These are phyloP conservation scores for Leucocoprinus leucothites DNA, from an alignment of 768 basidiomycete species.

Conservation along the genomic window DNA sequence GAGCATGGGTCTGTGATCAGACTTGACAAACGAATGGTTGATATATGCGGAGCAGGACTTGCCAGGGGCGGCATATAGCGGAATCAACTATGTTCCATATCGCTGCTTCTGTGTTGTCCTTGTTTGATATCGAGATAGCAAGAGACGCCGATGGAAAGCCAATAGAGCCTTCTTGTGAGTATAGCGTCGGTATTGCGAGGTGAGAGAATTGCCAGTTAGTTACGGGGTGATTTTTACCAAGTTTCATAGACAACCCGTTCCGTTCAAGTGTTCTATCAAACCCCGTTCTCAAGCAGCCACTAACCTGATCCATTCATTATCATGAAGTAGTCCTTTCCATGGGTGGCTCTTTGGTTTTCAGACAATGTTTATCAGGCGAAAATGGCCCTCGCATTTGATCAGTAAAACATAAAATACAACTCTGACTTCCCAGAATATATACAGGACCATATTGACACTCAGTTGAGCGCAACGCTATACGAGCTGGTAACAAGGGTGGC, in stretches of 20 bases:
- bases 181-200: constrained; percentile 43
- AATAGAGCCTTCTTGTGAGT: constrained; percentile 30
- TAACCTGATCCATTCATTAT: constrained; percentile 19
- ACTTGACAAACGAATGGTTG: not conserved
- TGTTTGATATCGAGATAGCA: constrained; percentile 40
- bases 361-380: no score
- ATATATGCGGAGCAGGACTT: constrained; percentile 31
- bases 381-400: no score
- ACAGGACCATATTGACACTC: not conserved
- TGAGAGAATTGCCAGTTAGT: constrained; percentile 19
- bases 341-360: no score
- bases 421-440: no score
- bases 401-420: no score
- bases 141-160: constrained; percentile 35
- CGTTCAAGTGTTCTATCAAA: constrained; percentile 42
- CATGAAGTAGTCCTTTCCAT: not conserved
- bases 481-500: constrained; percentile 39
- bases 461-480: constrained; percentile 16
- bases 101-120: constrained; percentile 39
- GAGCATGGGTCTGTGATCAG: constrained; percentile 11
- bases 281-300: constrained; percentile 36
- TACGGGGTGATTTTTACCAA: not conserved
- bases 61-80: constrained; percentile 53
- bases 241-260: not conserved
- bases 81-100: constrained; percentile 44